These are phyloP conservation scores for Fusarium robinianum DNA, from an alignment of 2,329 filamentous ascomycete species.

Conservation along the genomic window DNA sequence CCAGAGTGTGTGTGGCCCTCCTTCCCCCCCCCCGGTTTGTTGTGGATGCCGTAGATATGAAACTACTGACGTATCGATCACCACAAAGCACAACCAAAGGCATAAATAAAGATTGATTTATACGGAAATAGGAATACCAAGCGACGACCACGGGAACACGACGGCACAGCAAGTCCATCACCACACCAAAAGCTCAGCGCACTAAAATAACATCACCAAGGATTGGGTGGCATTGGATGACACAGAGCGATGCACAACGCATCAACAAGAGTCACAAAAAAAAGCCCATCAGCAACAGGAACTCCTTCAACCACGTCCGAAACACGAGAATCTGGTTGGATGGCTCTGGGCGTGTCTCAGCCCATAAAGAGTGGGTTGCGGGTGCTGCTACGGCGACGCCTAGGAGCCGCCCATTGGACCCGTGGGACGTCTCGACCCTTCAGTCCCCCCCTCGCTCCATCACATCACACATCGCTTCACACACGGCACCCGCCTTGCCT, in stretches of 20 bases:
- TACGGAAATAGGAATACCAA: too few relatives aligned
- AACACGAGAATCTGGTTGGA: constrained; percentile 18
- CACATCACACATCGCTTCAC: constrained; percentile 4
- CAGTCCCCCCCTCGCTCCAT: too few relatives aligned
- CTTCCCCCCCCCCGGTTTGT: too few relatives aligned
- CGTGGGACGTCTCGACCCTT: too few relatives aligned
- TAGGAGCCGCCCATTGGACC: constrained; percentile 17
- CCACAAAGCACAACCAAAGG: constrained; percentile 13
- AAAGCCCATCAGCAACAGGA: constrained; percentile 15
- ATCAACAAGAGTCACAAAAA: constrained; percentile 15
- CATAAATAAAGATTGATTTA: too few relatives aligned
- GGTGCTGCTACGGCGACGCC: constrained; percentile 26
- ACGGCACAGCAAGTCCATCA: too few relatives aligned
- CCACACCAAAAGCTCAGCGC: too few relatives aligned
- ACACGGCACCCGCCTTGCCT: too few relatives aligned
- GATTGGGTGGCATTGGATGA: too few relatives aligned
- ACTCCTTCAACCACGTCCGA: constrained; percentile 11
- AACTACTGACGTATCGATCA: constrained; percentile 21
- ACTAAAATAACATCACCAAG: too few relatives aligned
- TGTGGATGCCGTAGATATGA: constrained; percentile 23
- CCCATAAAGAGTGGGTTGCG: constrained; percentile 19
- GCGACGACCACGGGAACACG: too few relatives aligned
- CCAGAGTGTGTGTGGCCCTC: constrained; percentile 20
- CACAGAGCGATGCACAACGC: constrained; percentile 24
- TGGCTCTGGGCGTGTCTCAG: constrained; percentile 19